phyloP scores from a whole-genome alignment of 2,329 filamentous ascomycete species.

The Cladosporium sp. region DNA sequence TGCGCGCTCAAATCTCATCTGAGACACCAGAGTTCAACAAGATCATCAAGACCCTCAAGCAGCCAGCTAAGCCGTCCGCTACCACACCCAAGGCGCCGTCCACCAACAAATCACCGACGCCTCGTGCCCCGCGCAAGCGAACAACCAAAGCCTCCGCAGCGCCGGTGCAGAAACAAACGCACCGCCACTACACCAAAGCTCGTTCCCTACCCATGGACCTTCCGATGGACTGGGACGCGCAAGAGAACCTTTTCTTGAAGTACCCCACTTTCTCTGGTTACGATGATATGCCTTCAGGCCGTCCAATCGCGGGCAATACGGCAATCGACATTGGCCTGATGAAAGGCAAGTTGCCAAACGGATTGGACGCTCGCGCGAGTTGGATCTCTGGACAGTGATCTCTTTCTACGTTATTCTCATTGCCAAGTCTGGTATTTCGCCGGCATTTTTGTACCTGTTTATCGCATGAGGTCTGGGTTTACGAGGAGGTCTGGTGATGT shows the following conservation, averaged over 20 bases:
- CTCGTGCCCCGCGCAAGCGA: slow-evolving; percentile 2
- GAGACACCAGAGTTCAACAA: slow-evolving; percentile 69
- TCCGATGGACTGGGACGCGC: slow-evolving; percentile 13
- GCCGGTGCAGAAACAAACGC: neutral
- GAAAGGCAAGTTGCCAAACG: slow-evolving; percentile 12
- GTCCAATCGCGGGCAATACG: slow-evolving; percentile 9
- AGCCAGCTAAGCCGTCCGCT: slow-evolving; percentile 2
- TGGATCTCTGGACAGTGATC: slow-evolving; percentile 9
- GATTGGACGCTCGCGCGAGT: neutral
- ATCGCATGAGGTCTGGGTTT: too few relatives aligned
- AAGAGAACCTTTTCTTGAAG: slow-evolving; percentile 9
- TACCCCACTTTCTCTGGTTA: neutral
- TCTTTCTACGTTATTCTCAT: neutral
- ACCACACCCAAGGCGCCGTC: neutral
- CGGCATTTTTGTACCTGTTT: too few relatives aligned
- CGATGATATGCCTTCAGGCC: slow-evolving; percentile 1
- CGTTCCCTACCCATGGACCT: slow-evolving; percentile 1
- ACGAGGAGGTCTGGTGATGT: too few relatives aligned
- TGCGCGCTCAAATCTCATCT: slow-evolving; percentile 78
- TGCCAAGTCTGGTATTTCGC: neutral
- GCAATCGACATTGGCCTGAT: slow-evolving; percentile 14
- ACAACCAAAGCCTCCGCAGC: neutral
- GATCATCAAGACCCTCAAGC: slow-evolving; percentile 57
- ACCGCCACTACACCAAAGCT: neutral
- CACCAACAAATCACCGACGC: neutral